phyloP scores from a whole-genome alignment of 2,329 filamentous ascomycete genomes.

The Neocucurbitaria cava region DNA sequence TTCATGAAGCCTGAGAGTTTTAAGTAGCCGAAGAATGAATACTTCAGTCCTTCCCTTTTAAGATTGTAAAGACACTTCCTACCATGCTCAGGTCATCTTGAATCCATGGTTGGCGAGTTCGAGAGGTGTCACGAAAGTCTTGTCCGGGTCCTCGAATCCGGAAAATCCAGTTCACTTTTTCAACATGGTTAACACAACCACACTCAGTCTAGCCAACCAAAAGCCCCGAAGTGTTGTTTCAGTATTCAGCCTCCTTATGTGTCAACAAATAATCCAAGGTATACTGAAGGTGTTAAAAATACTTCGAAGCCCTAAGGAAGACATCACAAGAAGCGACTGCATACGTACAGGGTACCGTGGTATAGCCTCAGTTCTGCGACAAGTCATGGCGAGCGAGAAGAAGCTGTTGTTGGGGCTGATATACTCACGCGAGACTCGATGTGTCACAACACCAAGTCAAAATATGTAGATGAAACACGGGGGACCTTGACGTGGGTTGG shows the following conservation, averaged over 20 bases:
- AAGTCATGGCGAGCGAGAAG: constrained; percentile 2
- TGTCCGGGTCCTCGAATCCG: neutral
- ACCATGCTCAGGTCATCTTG: neutral
- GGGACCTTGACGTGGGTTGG: constrained; percentile 4
- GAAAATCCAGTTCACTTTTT: neutral
- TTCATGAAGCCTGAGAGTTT: neutral
- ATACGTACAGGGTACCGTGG: neutral
- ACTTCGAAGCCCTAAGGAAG: neutral
- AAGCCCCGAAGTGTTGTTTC: neutral
- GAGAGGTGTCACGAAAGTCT: constrained; percentile 6
- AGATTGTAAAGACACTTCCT: neutral
- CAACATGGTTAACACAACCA: neutral
- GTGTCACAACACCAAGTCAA: constrained; percentile 10
- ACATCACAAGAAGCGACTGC: constrained; percentile 2
- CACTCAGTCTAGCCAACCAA: constrained; percentile 4
- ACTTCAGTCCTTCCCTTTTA: constrained; percentile 2
- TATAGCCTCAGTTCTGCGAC: constrained; percentile 3
- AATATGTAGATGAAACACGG: constrained; percentile 10
- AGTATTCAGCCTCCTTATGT: neutral
- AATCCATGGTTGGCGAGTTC: constrained; percentile 13
- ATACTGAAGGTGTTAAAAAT: too few relatives aligned
- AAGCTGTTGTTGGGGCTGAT: neutral
- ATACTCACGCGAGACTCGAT: constrained; percentile 10
- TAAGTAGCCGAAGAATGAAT: neutral
- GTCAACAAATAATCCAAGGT: neutral